Evolutionary conservation across 306 rosid species (phyloP).

Genomic region (Vigna trinervia): DNA sequence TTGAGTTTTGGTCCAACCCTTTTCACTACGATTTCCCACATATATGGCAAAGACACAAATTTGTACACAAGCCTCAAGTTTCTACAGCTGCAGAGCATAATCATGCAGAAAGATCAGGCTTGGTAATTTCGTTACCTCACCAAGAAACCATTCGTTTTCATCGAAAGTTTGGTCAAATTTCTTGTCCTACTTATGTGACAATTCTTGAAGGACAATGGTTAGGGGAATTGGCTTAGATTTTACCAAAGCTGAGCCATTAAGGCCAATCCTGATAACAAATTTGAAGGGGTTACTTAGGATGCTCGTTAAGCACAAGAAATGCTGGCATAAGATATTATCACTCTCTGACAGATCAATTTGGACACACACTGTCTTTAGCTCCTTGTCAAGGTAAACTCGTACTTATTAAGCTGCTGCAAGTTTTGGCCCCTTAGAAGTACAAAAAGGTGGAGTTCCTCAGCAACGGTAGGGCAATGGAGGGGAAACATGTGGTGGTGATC

Average conservation of each 20-base stretch:
- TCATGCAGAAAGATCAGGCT: background rate
- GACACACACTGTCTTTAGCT: slow-evolving; percentile 22
- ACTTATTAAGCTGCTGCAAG: slow-evolving; percentile 11
- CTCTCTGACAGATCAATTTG: background rate
- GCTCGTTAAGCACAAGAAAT: slow-evolving; percentile 42
- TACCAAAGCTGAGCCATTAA: slow-evolving; percentile 23
- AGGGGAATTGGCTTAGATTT: slow-evolving; percentile 26
- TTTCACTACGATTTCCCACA: too few relatives aligned
- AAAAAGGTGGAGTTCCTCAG: background rate
- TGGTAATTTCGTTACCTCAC: slow-evolving; percentile 39
- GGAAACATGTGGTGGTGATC: slow-evolving; percentile 68
- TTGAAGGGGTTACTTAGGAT: slow-evolving; percentile 33
- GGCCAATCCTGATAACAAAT: slow-evolving; percentile 23
- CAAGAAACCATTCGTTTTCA: slow-evolving; percentile 31
- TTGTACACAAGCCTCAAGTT: too few relatives aligned
- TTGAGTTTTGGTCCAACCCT: too few relatives aligned
- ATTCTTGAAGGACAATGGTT: slow-evolving; percentile 6
- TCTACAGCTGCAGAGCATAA: too few relatives aligned
- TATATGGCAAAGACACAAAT: too few relatives aligned
- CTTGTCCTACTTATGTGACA: slow-evolving; percentile 25
- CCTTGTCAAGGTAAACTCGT: background rate
- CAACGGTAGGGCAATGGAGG: slow-evolving; percentile 40
- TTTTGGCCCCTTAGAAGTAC: background rate
- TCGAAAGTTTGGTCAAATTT: slow-evolving; percentile 20
- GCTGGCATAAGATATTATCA: slow-evolving; percentile 6